A percentile compares a stretch with the other conserved stretches of the same genome.
Conservation (phyloP, 2,329 filamentous ascomycete species). For the Aspergillus brasiliensis region DNA sequence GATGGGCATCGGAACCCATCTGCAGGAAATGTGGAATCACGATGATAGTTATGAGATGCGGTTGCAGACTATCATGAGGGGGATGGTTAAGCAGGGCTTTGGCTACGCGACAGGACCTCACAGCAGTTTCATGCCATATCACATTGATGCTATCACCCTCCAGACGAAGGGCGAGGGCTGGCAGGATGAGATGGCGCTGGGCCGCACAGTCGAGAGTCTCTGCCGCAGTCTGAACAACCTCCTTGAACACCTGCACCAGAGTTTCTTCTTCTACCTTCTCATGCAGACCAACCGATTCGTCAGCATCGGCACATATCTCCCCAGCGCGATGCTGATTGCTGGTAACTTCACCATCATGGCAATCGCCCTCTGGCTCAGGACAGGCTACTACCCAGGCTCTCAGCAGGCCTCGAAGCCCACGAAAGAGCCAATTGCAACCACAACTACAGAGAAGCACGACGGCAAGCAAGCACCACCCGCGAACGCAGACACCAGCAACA, state of each 20-base stretch:
- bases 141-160: conserved; percentile 92
- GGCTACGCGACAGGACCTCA: conserved; percentile 89
- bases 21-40: conserved; percentile 85
- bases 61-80: conserved; percentile 82
- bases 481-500: conserved; percentile 23
- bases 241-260: conserved; percentile 94
- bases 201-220: conserved; percentile 82
- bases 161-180: conserved; percentile 88
- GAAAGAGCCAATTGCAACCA: conserved; percentile 16
- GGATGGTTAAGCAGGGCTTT: conserved; percentile 88
- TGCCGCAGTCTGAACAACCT: conserved; percentile 95
- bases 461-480: neutral
- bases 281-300: conserved; percentile 92
- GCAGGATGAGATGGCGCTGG: conserved; percentile 97
- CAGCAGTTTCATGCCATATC: conserved; percentile 95
- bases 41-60: conserved; percentile 77
- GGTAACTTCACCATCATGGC: conserved; percentile 95
- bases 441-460: conserved; percentile 17
- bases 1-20: conserved; percentile 80
- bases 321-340: conserved; percentile 95
- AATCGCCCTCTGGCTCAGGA: conserved; percentile 90
- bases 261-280: conserved; percentile 98
- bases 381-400: conserved; percentile 58
- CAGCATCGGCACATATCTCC: conserved; percentile 95
- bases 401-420: conserved; percentile 29